Evolutionary conservation across 1,139 yeast species (phyloP).

Genomic region (Candida mesenterica): DNA sequence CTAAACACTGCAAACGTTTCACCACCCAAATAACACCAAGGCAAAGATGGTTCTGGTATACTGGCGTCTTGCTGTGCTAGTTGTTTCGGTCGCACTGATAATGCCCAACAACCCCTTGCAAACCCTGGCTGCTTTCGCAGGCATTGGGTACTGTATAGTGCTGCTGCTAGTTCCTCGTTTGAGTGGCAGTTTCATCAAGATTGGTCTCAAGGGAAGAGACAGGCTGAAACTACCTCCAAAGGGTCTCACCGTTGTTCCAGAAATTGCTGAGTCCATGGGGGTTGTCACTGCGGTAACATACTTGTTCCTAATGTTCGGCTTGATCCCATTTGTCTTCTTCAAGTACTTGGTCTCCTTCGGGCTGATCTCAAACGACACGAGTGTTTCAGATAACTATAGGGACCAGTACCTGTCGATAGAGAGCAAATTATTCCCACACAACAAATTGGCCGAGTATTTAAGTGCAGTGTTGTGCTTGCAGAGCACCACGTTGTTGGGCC

Average conservation of each 20-base stretch:
- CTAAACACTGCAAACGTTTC: no score
- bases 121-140: conserved; percentile 63
- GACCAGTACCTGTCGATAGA: conserved; percentile 34
- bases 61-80: conserved; percentile 7
- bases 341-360: conserved; percentile 63
- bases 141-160: conserved; percentile 64
- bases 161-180: conserved; percentile 64
- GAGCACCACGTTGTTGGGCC: conserved; percentile 80
- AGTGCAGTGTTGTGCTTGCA: conserved; percentile 83
- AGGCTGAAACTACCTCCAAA: conserved; percentile 65
- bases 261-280: conserved; percentile 88
- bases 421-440: conserved; percentile 69
- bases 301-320: conserved; percentile 73
- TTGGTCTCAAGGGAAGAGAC: conserved; percentile 85
- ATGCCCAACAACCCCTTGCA: conserved; percentile 33
- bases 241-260: conserved; percentile 21
- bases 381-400: conserved; percentile 32
- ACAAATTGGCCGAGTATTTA: conserved; percentile 78
- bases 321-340: conserved; percentile 87
- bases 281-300: conserved; percentile 81
- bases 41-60: background rate
- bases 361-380: conserved; percentile 35
- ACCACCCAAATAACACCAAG: background rate
- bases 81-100: conserved; percentile 13
- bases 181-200: conserved; percentile 62